phyloP scores from a whole-genome alignment of 495 filamentous ascomycete species.

The Podospora australis region DNA sequence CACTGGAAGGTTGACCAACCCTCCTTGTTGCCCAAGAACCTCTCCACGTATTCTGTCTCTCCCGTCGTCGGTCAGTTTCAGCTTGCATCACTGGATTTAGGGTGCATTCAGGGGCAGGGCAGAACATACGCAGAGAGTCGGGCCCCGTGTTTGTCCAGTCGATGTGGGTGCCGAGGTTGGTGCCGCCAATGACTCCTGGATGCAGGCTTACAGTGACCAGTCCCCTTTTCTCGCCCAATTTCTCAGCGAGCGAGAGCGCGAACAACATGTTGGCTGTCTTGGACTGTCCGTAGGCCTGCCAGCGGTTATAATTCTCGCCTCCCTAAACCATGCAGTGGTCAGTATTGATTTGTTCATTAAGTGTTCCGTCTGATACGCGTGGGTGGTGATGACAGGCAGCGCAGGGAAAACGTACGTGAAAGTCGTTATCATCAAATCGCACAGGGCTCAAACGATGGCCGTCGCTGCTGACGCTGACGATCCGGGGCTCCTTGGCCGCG shows the following conservation, averaged over 20 bases:
- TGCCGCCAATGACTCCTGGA: conserved; percentile 33
- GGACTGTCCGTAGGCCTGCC: conserved; percentile 42
- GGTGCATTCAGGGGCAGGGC: neutral
- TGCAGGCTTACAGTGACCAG: conserved; percentile 37
- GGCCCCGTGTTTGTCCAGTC: conserved; percentile 20
- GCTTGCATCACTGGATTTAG: neutral
- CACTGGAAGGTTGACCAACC: conserved; percentile 27
- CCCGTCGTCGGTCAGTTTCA: too few relatives aligned
- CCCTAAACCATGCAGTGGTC: conserved; percentile 21
- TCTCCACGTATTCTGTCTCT: conserved; percentile 10
- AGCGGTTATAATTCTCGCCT: conserved; percentile 44
- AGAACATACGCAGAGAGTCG: conserved; percentile 13
- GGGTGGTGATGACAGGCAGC: too few relatives aligned
- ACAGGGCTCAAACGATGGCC: conserved; percentile 42
- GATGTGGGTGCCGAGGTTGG: conserved; percentile 25
- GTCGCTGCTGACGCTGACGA: conserved; percentile 36
- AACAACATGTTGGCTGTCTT: conserved; percentile 52
- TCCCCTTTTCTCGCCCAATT: conserved; percentile 26
- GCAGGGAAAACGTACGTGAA: conserved; percentile 28
- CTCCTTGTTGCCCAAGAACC: conserved; percentile 15
- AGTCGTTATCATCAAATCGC: conserved; percentile 42
- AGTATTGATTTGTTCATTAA: too few relatives aligned
- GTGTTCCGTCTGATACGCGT: too few relatives aligned
- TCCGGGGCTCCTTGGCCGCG: conserved; percentile 16
- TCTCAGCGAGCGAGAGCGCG: conserved; percentile 36